phyloP scores from a whole-genome alignment of 108 stramenopile genomes.

The Cyclotella atomus region DNA sequence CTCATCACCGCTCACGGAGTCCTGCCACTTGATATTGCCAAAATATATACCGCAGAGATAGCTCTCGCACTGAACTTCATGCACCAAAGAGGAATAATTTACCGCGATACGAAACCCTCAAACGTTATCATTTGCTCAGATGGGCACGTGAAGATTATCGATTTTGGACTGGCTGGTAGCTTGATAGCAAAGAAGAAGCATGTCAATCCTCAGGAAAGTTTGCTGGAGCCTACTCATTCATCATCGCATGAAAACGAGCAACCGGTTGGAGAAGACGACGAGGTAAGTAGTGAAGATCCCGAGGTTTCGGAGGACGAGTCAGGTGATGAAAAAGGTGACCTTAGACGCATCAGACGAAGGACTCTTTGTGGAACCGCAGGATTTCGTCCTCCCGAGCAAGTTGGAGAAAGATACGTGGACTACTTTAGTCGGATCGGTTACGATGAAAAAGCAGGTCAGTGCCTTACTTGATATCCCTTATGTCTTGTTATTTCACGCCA shows the following conservation, averaged over 20 bases:
- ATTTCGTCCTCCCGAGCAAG: constrained; percentile 44
- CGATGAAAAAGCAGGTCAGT: constrained; percentile 29
- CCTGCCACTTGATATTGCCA: constrained; percentile 15
- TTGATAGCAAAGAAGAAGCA: constrained; percentile 18
- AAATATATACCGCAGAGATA: constrained; percentile 45
- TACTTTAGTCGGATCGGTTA: constrained; percentile 30
- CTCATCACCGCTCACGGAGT: constrained; percentile 10
- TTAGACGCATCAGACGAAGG: constrained; percentile 24
- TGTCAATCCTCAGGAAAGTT: constrained; percentile 4
- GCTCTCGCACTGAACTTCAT: constrained; percentile 43
- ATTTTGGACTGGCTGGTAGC: constrained; percentile 51
- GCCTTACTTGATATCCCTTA: background rate
- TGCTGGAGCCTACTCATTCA: constrained; percentile 3
- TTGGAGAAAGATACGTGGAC: constrained; percentile 29
- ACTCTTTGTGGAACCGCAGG: constrained; percentile 47
- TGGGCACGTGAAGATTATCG: constrained; percentile 35
- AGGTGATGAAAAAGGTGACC: background rate
- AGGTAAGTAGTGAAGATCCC: constrained; percentile 13
- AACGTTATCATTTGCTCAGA: constrained; percentile 44
- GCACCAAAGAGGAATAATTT: constrained; percentile 41
- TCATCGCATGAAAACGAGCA: background rate
- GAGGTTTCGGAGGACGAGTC: constrained; percentile 10
- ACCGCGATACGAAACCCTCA: constrained; percentile 51
- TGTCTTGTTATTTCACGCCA: background rate
- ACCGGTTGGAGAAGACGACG: background rate